Percentiles rank a stretch among this genome's conserved stretches.
phyloP scores from a whole-genome alignment of 2,329 filamentous ascomycete genomes.

The Bimuria novae-zelandiae region DNA sequence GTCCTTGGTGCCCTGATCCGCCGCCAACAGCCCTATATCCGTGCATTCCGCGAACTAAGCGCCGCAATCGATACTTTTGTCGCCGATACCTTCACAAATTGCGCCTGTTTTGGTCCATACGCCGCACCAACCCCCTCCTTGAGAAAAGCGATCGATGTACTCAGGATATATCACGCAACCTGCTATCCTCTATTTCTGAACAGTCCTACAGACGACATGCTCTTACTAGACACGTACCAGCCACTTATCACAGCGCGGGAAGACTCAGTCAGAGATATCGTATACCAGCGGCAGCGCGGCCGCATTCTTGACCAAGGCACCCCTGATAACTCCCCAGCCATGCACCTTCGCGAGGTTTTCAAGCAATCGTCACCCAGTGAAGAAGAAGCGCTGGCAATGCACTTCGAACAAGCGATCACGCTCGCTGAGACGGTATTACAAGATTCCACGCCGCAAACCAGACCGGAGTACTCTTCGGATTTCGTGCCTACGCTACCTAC shows the following conservation, averaged over 20 bases:
- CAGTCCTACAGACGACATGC: not conserved
- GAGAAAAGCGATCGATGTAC: slow-evolving; percentile 2
- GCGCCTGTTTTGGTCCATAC: not conserved
- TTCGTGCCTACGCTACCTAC: slow-evolving; percentile 1
- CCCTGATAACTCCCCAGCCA: not conserved
- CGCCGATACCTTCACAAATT: not conserved
- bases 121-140: not conserved
- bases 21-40: slow-evolving; percentile 5
- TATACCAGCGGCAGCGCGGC: not conserved
- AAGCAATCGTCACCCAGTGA: not conserved
- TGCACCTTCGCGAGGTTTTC: not conserved
- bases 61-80: slow-evolving; percentile 1
- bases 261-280: not conserved
- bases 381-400: not conserved
- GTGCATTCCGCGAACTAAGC: slow-evolving; percentile 1
- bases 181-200: slow-evolving; percentile 6
- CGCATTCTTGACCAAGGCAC: not conserved
- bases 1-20: slow-evolving; percentile 1
- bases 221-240: not conserved
- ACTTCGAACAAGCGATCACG: slow-evolving; percentile 2
- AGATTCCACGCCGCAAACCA: not conserved
- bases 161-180: not conserved
- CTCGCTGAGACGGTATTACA: slow-evolving; percentile 2
- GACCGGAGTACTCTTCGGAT: not conserved
- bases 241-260: not conserved